Evolutionary conservation across 2,329 filamentous ascomycete genomes (phyloP), one percentile per base, ranked within the genome.

Genomic region (Penicillium glabrum): DNA sequence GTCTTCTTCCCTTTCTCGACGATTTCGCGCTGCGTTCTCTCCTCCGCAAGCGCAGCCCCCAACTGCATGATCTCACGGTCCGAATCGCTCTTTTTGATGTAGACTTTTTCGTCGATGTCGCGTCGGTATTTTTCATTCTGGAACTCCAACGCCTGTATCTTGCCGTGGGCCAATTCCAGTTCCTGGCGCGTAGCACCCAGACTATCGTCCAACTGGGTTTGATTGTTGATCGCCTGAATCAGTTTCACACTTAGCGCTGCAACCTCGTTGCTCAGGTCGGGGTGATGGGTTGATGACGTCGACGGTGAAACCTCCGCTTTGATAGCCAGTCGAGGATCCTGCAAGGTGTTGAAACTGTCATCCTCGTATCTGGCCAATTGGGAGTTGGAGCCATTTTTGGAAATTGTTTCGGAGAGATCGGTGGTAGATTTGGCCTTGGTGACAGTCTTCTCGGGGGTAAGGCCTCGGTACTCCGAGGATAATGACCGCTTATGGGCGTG

Each of bases 161-260:
- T 84, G 47, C 88, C 84, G 57, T 83, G 84, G 9, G 91, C 86
- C 33, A 83, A 74, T 53, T 96, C 91, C 46, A 98, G 80, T 70
- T 98, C 92, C 71, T 93, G 88, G 37, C 92, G 86, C 16, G 92
- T 89, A 51, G 86, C 87, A 49, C 91, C 89, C 19, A 99, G 81
- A 11, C 86, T 90, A 74, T 99, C 95, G 74, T 98, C 95, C 45
- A 99, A 83, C 23, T 85, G 88, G 8, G 93, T 97, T 75, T 97
- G 93, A 74, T 96, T 89, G 72, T 99, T 99, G 76, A 99, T 97
- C 45, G 95, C 93, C 70, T 95, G 93, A 67, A 99, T 93, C 61
- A 99, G 86, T 75, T 99, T 99, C 48, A 92, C 93, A 76, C 92
- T 98, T 31, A 99, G 81, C 7, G 90, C 87, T 8, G 93, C 90